Conservation (phyloP, 139 green algal species). For the Penium margaritaceum region DNA sequence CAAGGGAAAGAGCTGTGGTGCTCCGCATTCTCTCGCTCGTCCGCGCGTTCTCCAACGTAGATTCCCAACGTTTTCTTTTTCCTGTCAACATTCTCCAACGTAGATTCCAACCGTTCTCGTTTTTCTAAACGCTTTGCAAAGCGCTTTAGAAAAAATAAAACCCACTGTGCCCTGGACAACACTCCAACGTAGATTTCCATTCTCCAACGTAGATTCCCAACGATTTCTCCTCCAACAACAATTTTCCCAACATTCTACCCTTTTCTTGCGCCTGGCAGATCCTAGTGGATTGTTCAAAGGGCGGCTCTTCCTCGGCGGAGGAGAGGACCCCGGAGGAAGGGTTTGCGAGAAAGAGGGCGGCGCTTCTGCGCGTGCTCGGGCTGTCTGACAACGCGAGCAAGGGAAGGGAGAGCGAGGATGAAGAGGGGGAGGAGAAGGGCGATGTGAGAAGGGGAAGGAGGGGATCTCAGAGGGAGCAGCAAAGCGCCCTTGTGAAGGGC, state of each 20-base stretch:
- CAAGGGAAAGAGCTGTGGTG: too few species aligned
- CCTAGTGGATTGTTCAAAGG: conserved; percentile 82
- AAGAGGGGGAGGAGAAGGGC: neutral
- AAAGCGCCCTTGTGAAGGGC: too few species aligned
- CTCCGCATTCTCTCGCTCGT: too few species aligned
- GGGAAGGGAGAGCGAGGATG: neutral
- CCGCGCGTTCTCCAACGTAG: too few species aligned
- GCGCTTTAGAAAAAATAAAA: too few species aligned
- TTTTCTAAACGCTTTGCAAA: too few species aligned
- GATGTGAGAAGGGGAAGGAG: conserved; percentile 7
- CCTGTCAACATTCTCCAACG: too few species aligned
- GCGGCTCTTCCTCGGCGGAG: conserved; percentile 77
- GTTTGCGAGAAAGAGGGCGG: conserved; percentile 66
- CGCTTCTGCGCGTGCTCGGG: conserved; percentile 51
- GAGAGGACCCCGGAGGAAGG: conserved; percentile 64
- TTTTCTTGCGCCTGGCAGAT: conserved; percentile 51
- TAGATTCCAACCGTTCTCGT: too few species aligned
- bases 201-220: neutral
- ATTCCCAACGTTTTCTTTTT: too few species aligned
- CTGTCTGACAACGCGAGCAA: too few species aligned
- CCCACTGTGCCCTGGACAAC: too few species aligned
- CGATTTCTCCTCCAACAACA: neutral
- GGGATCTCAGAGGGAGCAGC: conserved; percentile 17
- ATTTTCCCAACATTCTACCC: conserved; percentile 5
- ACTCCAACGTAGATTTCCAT: neutral